phyloP scores from a whole-genome alignment of 345 rosid genomes.

The Draba incana region DNA sequence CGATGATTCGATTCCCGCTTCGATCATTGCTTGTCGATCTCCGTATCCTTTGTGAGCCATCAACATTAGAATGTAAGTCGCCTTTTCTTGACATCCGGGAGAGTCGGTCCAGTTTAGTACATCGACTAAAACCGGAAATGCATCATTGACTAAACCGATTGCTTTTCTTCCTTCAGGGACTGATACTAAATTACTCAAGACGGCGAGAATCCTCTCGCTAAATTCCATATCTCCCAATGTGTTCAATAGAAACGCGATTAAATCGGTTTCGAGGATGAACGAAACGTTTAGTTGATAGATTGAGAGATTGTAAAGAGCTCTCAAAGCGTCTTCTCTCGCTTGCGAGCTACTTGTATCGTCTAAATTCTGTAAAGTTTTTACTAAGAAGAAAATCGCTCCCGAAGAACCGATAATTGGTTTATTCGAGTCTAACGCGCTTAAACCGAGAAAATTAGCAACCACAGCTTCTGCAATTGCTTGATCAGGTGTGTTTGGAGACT shows the following conservation, averaged over 20 bases:
- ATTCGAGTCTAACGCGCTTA: constrained; percentile 88
- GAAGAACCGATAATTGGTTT: constrained; percentile 93
- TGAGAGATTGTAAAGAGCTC: constrained; percentile 90
- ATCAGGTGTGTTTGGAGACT: constrained; percentile 52
- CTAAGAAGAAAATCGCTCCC: constrained; percentile 82
- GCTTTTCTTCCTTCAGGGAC: constrained; percentile 84
- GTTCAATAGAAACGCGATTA: constrained; percentile 61
- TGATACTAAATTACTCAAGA: constrained; percentile 78
- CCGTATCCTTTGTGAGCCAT: constrained; percentile 92
- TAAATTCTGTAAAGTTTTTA: constrained; percentile 53
- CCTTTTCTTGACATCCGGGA: constrained; percentile 91
- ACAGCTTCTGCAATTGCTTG: constrained; percentile 74
- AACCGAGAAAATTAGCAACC: constrained; percentile 88
- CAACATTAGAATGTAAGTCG: constrained; percentile 79
- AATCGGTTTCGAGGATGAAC: constrained; percentile 61
- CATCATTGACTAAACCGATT: constrained; percentile 58
- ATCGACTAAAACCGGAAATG: constrained; percentile 78
- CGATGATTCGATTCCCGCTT: constrained; percentile 79
- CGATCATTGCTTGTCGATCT: constrained; percentile 88
- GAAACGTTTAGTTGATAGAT: constrained; percentile 62
- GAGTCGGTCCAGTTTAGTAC: constrained; percentile 92
- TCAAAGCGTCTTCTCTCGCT: constrained; percentile 80
- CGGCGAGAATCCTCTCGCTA: constrained; percentile 83
- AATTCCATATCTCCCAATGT: constrained; percentile 87
- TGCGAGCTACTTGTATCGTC: constrained; percentile 54